These are phyloP conservation scores for Theobroma cacao DNA, from an alignment of 345 rosid species.

Conservation along the genomic window DNA sequence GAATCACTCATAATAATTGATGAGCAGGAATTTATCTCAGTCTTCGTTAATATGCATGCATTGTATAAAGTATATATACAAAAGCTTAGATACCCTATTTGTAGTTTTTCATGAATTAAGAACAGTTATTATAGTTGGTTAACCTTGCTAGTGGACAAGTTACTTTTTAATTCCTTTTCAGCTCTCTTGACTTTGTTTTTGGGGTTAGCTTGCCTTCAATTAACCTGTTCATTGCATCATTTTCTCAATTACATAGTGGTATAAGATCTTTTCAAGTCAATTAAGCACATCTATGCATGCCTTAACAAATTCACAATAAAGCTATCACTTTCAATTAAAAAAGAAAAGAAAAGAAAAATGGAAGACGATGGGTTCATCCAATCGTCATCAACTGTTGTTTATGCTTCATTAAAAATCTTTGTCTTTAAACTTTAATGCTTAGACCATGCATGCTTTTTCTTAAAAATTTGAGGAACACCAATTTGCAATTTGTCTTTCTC, in stretches of 20 bases:
- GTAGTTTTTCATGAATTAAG: background rate
- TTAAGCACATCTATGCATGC: background rate
- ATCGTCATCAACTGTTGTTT: conserved; percentile 21
- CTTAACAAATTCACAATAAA: background rate
- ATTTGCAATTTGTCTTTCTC: conserved; percentile 32
- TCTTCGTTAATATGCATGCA: background rate
- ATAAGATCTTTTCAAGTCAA: background rate
- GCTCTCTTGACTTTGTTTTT: background rate
- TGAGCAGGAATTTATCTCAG: too few species aligned
- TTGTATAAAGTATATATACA: too few species aligned
- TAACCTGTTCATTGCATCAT: background rate
- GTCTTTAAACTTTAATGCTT: conserved; percentile 21
- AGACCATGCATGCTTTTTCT: conserved; percentile 6
- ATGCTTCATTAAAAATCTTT: background rate
- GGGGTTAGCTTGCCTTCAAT: background rate
- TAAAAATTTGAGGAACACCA: conserved; percentile 11
- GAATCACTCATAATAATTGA: too few species aligned
- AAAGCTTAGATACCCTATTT: background rate
- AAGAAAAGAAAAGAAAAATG: background rate
- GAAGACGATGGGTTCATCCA: conserved; percentile 10
- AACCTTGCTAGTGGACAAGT: too few species aligned
- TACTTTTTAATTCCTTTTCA: background rate
- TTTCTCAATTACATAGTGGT: background rate
- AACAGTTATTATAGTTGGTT: too few species aligned
- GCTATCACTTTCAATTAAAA: background rate